Conservation (phyloP, 805 yeast genomes). For the Middelhovenomyces tepae region DNA sequence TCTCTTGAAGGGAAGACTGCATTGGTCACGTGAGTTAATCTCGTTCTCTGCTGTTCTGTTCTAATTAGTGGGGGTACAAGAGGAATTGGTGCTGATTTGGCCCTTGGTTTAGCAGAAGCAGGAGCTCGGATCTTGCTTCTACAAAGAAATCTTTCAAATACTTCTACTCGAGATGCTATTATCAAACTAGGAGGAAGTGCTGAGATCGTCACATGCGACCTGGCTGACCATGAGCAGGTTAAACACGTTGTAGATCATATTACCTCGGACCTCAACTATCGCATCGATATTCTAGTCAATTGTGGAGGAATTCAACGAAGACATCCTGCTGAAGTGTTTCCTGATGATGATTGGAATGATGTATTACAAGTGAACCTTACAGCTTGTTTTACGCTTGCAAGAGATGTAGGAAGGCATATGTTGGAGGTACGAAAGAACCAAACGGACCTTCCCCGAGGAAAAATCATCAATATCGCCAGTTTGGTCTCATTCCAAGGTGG, state of each 20-base stretch:
- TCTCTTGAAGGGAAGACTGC: slow-evolving; percentile 36
- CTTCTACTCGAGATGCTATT: slow-evolving; percentile 22
- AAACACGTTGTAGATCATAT: slow-evolving; percentile 26
- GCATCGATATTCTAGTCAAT: slow-evolving; percentile 35
- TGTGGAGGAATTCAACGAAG: slow-evolving; percentile 36
- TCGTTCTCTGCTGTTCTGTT: too few relatives aligned
- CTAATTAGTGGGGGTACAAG: slow-evolving; percentile 55
- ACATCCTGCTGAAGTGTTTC: slow-evolving; percentile 28
- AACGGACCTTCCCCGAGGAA: slow-evolving; percentile 27
- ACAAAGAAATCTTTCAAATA: slow-evolving; percentile 30
- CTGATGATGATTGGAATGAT: slow-evolving; percentile 31
- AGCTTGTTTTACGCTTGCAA: slow-evolving; percentile 31
- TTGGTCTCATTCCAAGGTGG: slow-evolving; percentile 37
- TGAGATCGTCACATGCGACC: slow-evolving; percentile 21
- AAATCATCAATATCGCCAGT: slow-evolving; percentile 36
- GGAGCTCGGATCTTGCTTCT: slow-evolving; percentile 37
- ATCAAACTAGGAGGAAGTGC: slow-evolving; percentile 24
- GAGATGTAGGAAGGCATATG: slow-evolving; percentile 32
- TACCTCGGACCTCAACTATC: slow-evolving; percentile 22
- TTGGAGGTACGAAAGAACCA: slow-evolving; percentile 20
- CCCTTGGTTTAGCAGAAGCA: slow-evolving; percentile 43
- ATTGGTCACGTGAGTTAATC: too few relatives aligned
- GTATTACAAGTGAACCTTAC: slow-evolving; percentile 36
- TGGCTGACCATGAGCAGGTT: slow-evolving; percentile 25
- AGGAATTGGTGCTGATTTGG: slow-evolving; percentile 49